Base-by-base conservation (phyloP, 2,329 filamentous ascomycete genomes). In the Fusarium palustre region DNA sequence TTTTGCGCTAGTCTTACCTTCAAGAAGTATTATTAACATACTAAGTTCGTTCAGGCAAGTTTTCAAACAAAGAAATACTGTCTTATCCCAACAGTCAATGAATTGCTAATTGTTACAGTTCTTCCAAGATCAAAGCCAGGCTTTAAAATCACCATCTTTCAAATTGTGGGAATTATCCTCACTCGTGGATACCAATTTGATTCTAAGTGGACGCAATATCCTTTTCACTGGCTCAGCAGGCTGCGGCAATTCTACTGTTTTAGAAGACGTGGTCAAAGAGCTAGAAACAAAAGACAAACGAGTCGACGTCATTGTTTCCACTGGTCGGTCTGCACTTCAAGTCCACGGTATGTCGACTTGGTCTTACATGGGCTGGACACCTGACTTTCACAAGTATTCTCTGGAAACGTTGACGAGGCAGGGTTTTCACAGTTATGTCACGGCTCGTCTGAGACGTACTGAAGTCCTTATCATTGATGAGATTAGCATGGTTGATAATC, bases 401-500 rank as follows among this genome's bases (percentile, higher is more conserved):
- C 12, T 64, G 11, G 11, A 43, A 0, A 15, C 47, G 1, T 43
- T 69, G 2, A 46, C 36, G 1, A 18, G 1, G 0, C 36, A 49
- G 13, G 45, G 30, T 1, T 60, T 41, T 28, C 56, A 47, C 20
- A n/a, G 55, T 4, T 4, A 38, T 4, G 42, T 80, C 2, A 75
- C 67, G 25, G 73, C 79, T 3, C 79, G 83, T 1, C 76, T 88
- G 4, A 72, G 42, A 0, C 43, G 75, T 0, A 87, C 84, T 0
- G 81, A 90, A 49, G 84, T 88, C 1, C 79, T 91, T 2, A 83
- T 91, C 34, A 87, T 91, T 24, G 88, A 91, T 69, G 89, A 91
- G 75, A 86, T 91, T 60, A 88, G 85, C 67, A 91, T 91, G 88
- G 81, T 90, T 1, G 86, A 88, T 52, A 87, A 84, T 84, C 55